A percentile compares a stretch with the other conserved stretches of the same genome.
These are phyloP conservation scores for Monosporascus ibericus DNA, from an alignment of 2,329 filamentous ascomycete species.

Conservation along the genomic window DNA sequence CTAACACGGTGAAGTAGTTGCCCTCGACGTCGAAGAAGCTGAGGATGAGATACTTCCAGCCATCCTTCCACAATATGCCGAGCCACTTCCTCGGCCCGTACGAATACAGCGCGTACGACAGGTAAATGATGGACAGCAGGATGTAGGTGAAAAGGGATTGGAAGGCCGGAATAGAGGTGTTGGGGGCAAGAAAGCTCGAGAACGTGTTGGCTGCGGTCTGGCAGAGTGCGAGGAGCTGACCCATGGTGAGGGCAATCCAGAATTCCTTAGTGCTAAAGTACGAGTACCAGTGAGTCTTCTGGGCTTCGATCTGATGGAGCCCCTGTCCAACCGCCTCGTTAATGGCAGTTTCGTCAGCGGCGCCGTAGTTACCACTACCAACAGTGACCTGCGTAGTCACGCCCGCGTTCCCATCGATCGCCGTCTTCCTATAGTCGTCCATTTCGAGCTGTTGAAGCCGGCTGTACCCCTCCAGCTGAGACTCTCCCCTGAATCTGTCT, in stretches of 20 bases:
- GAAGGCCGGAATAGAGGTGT: conserved; percentile 84
- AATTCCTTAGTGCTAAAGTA: conserved; percentile 84
- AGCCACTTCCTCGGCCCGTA: conserved; percentile 71
- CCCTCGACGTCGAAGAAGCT: conserved; percentile 92
- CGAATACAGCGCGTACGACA: conserved; percentile 68
- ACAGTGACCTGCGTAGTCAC: conserved; percentile 21
- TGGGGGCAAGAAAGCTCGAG: conserved; percentile 61
- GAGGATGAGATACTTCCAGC: conserved; percentile 92
- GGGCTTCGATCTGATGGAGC: conserved; percentile 49
- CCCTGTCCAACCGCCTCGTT: conserved; percentile 41
- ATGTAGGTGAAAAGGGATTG: conserved; percentile 95
- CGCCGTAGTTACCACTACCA: conserved; percentile 10
- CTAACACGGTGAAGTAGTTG: conserved; percentile 96
- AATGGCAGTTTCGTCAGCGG: conserved; percentile 12
- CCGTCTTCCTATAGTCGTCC: conserved; percentile 19
- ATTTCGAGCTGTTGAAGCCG: conserved; percentile 21
- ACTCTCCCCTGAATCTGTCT: conserved; percentile 5
- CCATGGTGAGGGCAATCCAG: conserved; percentile 74
- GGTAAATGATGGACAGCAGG: conserved; percentile 76
- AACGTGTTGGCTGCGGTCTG: conserved; percentile 93
- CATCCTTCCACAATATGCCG: conserved; percentile 58
- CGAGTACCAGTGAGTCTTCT: conserved; percentile 54
- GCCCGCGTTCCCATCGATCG: conserved; percentile 14
- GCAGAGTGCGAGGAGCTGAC: conserved; percentile 80
- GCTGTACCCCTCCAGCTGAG: conserved; percentile 10